A percentile compares a stretch with the other conserved stretches of the same genome.
phyloP scores from a whole-genome alignment of 2,329 filamentous ascomycete species.

The Cadophora sp. region DNA sequence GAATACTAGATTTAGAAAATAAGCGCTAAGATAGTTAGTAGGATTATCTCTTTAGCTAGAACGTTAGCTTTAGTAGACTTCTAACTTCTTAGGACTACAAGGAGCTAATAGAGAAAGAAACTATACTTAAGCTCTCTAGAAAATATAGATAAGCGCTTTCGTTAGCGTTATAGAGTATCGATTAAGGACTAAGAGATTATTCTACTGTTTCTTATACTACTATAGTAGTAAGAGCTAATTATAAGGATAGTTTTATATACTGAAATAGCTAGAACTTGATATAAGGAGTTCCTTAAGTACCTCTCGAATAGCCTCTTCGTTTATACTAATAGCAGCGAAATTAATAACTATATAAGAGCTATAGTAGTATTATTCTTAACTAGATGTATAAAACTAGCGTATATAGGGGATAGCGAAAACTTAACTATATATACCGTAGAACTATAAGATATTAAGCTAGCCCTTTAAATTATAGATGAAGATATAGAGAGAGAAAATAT shows the following conservation, averaged over 20 bases:
- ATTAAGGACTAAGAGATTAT: slow-evolving; percentile 25
- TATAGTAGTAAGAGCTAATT: too few species aligned
- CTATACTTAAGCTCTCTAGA: too few species aligned
- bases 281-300: neutral
- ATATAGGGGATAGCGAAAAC: too few species aligned
- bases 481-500: slow-evolving; percentile 19
- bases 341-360: slow-evolving; percentile 27
- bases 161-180: slow-evolving; percentile 2
- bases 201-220: slow-evolving; percentile 11
- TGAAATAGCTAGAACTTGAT: too few species aligned
- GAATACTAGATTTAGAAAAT: slow-evolving; percentile 27
- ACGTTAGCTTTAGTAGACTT: slow-evolving; percentile 15
- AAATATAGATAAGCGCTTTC: too few species aligned
- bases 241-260: too few species aligned
- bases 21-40: slow-evolving; percentile 17
- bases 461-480: slow-evolving; percentile 26
- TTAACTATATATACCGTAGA: slow-evolving; percentile 37
- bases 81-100: slow-evolving; percentile 13
- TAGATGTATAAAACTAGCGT: neutral
- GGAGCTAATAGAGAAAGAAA: slow-evolving; percentile 16
- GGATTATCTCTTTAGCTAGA: too few species aligned
- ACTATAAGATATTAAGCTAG: slow-evolving; percentile 30
- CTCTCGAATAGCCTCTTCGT: neutral
- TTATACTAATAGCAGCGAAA: neutral
- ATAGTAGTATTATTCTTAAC: neutral